phyloP scores from a whole-genome alignment of 305 asterid genomes.

The Solanum chacoense region DNA sequence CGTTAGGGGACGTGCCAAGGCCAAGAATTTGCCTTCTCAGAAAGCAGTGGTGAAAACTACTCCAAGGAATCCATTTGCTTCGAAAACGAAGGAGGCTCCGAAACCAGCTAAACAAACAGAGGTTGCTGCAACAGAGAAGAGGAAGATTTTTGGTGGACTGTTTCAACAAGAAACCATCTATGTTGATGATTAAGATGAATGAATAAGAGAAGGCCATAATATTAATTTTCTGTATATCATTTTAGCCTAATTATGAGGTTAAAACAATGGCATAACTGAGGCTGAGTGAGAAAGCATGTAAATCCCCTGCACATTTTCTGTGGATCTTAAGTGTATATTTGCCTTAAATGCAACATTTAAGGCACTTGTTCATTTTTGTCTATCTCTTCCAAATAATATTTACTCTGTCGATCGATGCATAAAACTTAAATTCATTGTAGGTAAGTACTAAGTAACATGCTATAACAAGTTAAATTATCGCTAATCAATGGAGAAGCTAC shows the following conservation, averaged over 20 bases:
- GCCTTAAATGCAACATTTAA: slow-evolving; percentile 2
- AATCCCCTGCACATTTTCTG: slow-evolving; percentile 1
- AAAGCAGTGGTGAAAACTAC: slow-evolving; percentile 59
- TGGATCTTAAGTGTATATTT: slow-evolving; percentile 1
- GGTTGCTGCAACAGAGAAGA: slow-evolving; percentile 40
- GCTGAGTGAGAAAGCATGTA: slow-evolving; percentile 3
- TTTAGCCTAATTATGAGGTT: neutral
- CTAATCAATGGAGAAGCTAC: neutral
- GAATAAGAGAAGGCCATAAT: neutral
- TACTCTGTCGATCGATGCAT: neutral
- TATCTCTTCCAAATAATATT: neutral
- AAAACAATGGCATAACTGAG: neutral
- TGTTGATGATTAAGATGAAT: slow-evolving; percentile 43
- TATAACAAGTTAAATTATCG: neutral
- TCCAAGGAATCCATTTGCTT: slow-evolving; percentile 13
- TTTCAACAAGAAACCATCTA: slow-evolving; percentile 94
- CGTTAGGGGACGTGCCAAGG: slow-evolving; percentile 77
- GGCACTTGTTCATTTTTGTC: neutral
- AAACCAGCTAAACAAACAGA: slow-evolving; percentile 39
- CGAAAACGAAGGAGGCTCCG: slow-evolving; percentile 24
- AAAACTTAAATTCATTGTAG: neutral
- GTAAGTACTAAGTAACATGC: neutral
- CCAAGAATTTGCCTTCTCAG: slow-evolving; percentile 58
- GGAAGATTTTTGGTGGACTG: slow-evolving; percentile 80
- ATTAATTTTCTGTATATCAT: neutral